Base-by-base conservation (phyloP, 2,329 filamentous ascomycete genomes). In the Ceratocystis eucalypticola region DNA sequence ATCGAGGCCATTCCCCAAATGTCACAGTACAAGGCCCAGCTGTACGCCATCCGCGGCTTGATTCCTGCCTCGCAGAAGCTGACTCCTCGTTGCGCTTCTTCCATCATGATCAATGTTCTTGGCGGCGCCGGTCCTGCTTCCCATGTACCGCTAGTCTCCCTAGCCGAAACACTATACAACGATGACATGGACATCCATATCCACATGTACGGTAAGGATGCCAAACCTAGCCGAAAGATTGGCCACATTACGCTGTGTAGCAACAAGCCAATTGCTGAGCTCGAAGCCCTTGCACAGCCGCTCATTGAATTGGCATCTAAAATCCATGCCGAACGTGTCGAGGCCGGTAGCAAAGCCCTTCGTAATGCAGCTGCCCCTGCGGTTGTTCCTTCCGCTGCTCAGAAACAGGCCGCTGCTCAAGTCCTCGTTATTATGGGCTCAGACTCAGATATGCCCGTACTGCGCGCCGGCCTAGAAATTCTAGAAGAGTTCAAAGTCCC, bases 1-100 rank as follows among this genome's bases (percentile, higher is more conserved):
- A 97, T 97, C 70, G 93, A 99, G 77, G 89, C 90, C 3, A 90
- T 94, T 62, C 86, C 87, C 0, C 84, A 93, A 68, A 81, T 87
- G 77, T 96, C 91, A 0, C 94, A 99, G 76, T 99, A 90, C 76
- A 91, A 94, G 74, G 88, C 91, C 1, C 92, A 99, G 73, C 83
- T 97, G 8, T 84, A 87, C 68, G 86, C 93, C 1, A 93, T 99
- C 69, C 82, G 96, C 46, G 89, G 80, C 67, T 75, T 78, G 69
- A 79, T 87, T 22, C 83, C 82, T 0, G 80, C 82, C 28, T 80
- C 80, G 33, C 72, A 76, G 50, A 76, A 79, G 45, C 78, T 90
- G 15, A 75, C 79, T 73, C 85, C 82, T 64, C 82, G 78, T 72
- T 88, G 77, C 74, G 80, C 73, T 71, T 83, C 77, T 69, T 82